A percentile compares a stretch with the other conserved stretches of the same genome.
phyloP scores from a whole-genome alignment of 495 filamentous ascomycete species.

The Immersiella caudata region DNA sequence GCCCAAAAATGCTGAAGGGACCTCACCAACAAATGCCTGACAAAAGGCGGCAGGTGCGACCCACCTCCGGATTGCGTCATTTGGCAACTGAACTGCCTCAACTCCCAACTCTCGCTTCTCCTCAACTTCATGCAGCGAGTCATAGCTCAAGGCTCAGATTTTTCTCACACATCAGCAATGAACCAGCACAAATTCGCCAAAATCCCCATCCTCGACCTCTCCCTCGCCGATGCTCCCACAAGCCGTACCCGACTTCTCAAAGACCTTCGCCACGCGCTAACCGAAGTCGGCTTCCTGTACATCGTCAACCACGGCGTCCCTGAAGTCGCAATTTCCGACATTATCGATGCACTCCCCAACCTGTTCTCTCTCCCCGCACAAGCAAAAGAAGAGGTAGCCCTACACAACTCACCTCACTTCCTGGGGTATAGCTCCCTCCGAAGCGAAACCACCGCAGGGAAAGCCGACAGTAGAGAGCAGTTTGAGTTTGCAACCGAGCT shows the following conservation, averaged over 20 bases:
- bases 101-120: too few relatives aligned
- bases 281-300: constrained; percentile 56
- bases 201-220: constrained; percentile 54
- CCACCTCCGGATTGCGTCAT: too few relatives aligned
- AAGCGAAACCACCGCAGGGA: constrained; percentile 54
- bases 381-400: constrained; percentile 45
- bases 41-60: too few relatives aligned
- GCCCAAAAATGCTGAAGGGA: too few relatives aligned
- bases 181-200: constrained; percentile 29
- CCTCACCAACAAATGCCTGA: too few relatives aligned
- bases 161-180: too few relatives aligned
- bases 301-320: constrained; percentile 54
- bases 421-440: constrained; percentile 56
- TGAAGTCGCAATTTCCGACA: constrained; percentile 35
- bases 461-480: constrained; percentile 55
- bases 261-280: constrained; percentile 50
- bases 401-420: constrained; percentile 58
- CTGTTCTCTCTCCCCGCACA: constrained; percentile 47
- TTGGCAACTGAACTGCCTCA: too few relatives aligned
- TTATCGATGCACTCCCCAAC: constrained; percentile 45
- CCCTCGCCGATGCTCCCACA: constrained; percentile 34
- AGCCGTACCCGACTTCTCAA: constrained; percentile 36
- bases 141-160: too few relatives aligned
- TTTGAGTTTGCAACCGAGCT: constrained; percentile 60
- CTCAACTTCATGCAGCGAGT: too few relatives aligned